These are phyloP conservation scores for Oryza meyeriana DNA, from an alignment of 176 grass and related monocot species.

Conservation along the genomic window DNA sequence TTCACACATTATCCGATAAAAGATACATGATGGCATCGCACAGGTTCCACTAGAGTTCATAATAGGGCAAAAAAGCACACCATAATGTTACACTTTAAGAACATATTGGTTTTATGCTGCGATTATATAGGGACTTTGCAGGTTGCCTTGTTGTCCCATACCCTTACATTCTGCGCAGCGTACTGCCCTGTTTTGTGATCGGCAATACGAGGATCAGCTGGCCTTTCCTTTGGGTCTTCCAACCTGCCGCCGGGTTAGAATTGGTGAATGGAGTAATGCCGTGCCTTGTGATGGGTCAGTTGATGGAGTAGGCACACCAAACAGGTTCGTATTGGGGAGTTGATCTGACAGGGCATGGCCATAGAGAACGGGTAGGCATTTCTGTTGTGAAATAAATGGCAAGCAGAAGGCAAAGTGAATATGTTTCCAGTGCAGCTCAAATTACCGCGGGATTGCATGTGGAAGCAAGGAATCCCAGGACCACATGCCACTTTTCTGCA, in stretches of 20 bases:
- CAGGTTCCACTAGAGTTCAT: slow-evolving; percentile 15
- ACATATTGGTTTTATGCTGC: background rate
- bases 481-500: slow-evolving; percentile 66
- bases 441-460: slow-evolving; percentile 53
- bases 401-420: slow-evolving; percentile 57
- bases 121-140: slow-evolving; percentile 60
- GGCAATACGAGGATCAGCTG: slow-evolving; percentile 59
- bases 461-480: slow-evolving; percentile 62
- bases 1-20: background rate
- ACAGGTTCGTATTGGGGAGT: slow-evolving; percentile 78
- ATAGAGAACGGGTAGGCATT: slow-evolving; percentile 47
- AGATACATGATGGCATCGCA: background rate
- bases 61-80: background rate
- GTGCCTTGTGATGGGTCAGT: slow-evolving; percentile 21
- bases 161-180: slow-evolving; percentile 60
- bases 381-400: slow-evolving; percentile 66
- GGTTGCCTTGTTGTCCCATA: slow-evolving; percentile 72
- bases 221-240: slow-evolving; percentile 76
- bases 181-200: slow-evolving; percentile 55
- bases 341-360: slow-evolving; percentile 56
- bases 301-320: slow-evolving; percentile 37
- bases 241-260: slow-evolving; percentile 47
- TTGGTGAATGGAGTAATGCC: slow-evolving; percentile 28
- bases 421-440: slow-evolving; percentile 44
- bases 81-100: slow-evolving; percentile 34